Base-by-base conservation (phyloP, 352 stramenopile species). In the Globisporangium apiculatum region DNA sequence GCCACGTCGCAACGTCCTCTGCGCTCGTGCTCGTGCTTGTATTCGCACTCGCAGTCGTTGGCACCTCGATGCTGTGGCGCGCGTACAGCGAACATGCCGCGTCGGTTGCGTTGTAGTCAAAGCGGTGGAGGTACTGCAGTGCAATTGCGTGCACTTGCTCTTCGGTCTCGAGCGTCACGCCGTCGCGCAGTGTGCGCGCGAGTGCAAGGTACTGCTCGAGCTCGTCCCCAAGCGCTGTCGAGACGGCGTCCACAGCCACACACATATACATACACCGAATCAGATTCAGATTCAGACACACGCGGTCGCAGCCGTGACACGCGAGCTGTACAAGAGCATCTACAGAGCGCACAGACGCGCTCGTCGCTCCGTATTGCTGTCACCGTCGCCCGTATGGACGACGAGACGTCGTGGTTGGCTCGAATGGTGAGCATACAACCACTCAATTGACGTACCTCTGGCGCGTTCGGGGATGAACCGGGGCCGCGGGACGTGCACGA, bases 131-230 rank as follows among this genome's bases (percentile, higher is more conserved):
- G 49, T 87, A 73, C 60, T 94, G 71, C 15, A 95, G 62, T 17
- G 86, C 86, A 31, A 89, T 68, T 14, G 78, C 72, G 38, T 57
- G 68, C 50, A 92, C 72, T 50, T 92, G 82, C 61, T 95, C 82
- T 12, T 86, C 68, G 5, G 80, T 86, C 56, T 92, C 86, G 63
- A 91, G 90, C 51, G 81, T 91, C 18, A 79, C 75, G 37, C 83
- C 83, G 58, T 90, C 79, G n/a, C 82, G 67, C 45, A 95, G 57
- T 18, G 82, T 81, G 15, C 74, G 62, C 54, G 82, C 86, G 50
- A 95, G 67, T 66, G 84, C 81, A 51, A 95, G 52, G 60, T 94
- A 95, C 52, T 87, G 87, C 47, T 90, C 79, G 38, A 95, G 61
- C 47, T 91, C 80, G 6, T 48, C 52, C 1, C 80, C 82, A 14